Conservation (phyloP, 345 rosid genomes). For the Rhodamnia rubescens region DNA sequence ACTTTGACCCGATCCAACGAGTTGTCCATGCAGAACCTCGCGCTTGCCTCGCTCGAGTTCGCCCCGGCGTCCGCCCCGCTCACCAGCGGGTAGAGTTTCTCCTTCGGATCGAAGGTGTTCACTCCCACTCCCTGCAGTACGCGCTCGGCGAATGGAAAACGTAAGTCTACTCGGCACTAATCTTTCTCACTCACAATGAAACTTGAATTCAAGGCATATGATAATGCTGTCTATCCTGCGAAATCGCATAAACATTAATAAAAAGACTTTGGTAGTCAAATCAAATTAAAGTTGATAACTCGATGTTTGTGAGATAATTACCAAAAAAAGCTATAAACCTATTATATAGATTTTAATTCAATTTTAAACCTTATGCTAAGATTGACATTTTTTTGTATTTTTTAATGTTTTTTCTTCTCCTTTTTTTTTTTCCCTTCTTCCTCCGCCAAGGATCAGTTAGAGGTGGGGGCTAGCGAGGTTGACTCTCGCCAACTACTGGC, state of each 20-base stretch:
- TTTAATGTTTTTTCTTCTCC: too few relatives aligned
- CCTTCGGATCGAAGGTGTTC: slow-evolving; percentile 38
- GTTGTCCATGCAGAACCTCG: slow-evolving; percentile 36
- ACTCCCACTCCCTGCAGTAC: slow-evolving; percentile 56
- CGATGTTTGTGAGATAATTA: too few relatives aligned
- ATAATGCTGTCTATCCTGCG: not conserved
- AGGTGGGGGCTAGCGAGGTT: too few relatives aligned
- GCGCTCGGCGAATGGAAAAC: not conserved
- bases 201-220: not conserved
- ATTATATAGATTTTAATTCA: too few relatives aligned
- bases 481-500: too few relatives aligned
- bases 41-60: slow-evolving; percentile 15
- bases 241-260: not conserved
- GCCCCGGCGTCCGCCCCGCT: slow-evolving; percentile 57
- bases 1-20: slow-evolving; percentile 59
- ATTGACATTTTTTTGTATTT: too few relatives aligned
- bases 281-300: too few relatives aligned
- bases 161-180: not conserved
- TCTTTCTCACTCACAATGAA: not conserved
- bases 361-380: too few relatives aligned
- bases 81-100: slow-evolving; percentile 54
- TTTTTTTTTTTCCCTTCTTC: too few relatives aligned
- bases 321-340: too few relatives aligned
- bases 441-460: too few relatives aligned
- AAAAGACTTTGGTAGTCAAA: too few relatives aligned